Percentiles rank a stretch among this genome's conserved stretches.
Evolutionary conservation across 192 early-diverging fungal genomes (phyloP).

Genomic region (Podila horticola): DNA sequence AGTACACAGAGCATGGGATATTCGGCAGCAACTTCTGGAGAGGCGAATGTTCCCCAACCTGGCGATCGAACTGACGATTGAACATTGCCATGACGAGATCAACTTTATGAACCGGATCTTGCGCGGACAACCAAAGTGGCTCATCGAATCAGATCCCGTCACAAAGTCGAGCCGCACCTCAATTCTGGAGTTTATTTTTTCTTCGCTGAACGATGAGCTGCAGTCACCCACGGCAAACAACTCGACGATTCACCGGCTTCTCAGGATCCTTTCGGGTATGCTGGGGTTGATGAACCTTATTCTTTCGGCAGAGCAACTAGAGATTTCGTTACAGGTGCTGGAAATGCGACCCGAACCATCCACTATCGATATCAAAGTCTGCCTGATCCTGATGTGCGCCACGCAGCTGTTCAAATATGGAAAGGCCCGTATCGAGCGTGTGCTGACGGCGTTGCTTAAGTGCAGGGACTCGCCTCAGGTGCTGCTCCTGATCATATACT

Average conservation of each 20-base stretch:
- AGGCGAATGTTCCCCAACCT: slow-evolving; percentile 33
- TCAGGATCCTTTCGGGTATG: slow-evolving; percentile 47
- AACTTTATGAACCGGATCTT: slow-evolving; percentile 48
- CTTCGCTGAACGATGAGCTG: slow-evolving; percentile 44
- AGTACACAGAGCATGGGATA: slow-evolving; percentile 33
- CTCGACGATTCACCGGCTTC: slow-evolving; percentile 23
- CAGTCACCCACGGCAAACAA: slow-evolving; percentile 18
- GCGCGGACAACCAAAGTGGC: slow-evolving; percentile 44
- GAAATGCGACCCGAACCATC: slow-evolving; percentile 38
- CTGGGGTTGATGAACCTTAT: slow-evolving; percentile 35
- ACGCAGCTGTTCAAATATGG: slow-evolving; percentile 42
- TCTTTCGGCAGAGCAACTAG: slow-evolving; percentile 28
- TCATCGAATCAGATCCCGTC: slow-evolving; percentile 30
- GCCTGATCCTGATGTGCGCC: slow-evolving; percentile 40
- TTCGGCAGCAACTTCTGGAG: slow-evolving; percentile 33
- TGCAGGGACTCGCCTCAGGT: slow-evolving; percentile 37
- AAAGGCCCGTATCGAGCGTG: slow-evolving; percentile 11
- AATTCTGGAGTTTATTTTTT: slow-evolving; percentile 48
- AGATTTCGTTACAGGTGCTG: slow-evolving; percentile 33
- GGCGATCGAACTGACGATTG: slow-evolving; percentile 43
- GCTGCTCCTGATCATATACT: slow-evolving; percentile 16
- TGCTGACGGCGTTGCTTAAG: slow-evolving; percentile 20
- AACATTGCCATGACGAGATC: slow-evolving; percentile 49
- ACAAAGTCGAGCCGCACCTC: slow-evolving; percentile 33
- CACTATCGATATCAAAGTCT: slow-evolving; percentile 40